phyloP scores from a whole-genome alignment of 2,329 filamentous ascomycete species.

The Nectriaceae sp. region DNA sequence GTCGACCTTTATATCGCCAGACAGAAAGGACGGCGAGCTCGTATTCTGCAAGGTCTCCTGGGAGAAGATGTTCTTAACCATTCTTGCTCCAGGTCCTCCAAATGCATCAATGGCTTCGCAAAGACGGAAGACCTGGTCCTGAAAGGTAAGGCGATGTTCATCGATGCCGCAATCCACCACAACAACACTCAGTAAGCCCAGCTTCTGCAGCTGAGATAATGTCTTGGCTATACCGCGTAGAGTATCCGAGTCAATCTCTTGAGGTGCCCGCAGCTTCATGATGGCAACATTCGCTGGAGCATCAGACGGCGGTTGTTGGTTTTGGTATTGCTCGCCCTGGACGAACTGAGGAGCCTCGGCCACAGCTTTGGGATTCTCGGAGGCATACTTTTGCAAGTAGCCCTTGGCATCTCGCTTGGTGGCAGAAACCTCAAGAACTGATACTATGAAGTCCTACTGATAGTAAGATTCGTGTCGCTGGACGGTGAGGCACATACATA shows the following conservation, averaged over 20 bases:
- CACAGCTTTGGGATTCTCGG: conserved; percentile 30
- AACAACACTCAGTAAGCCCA: conserved; percentile 81
- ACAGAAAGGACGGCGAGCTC: conserved; percentile 19
- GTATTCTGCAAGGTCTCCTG: conserved; percentile 1
- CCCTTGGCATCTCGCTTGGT: conserved; percentile 91
- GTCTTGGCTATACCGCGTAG: conserved; percentile 80
- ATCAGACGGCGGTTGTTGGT: conserved; percentile 12
- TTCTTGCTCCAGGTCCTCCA: conserved; percentile 66
- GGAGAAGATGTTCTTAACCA: conserved; percentile 55
- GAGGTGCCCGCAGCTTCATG: conserved; percentile 78
- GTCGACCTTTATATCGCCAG: conserved; percentile 31
- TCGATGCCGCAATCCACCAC: conserved; percentile 71
- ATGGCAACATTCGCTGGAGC: conserved; percentile 68
- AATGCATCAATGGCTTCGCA: conserved; percentile 73
- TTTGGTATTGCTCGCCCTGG: conserved; percentile 30
- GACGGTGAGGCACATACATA: conserved; percentile 13
- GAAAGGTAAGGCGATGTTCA: conserved; percentile 42
- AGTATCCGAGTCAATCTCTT: conserved; percentile 67
- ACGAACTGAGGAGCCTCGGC: conserved; percentile 35
- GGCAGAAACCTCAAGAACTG: conserved; percentile 82
- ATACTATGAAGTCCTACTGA: conserved; percentile 81
- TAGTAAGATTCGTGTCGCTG: too few species aligned
- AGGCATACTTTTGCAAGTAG: conserved; percentile 82
- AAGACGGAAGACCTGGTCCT: conserved; percentile 70
- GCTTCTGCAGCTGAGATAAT: conserved; percentile 75